phyloP scores from a whole-genome alignment of 2,329 filamentous ascomycete genomes.

The Pyrenophora graminea region DNA sequence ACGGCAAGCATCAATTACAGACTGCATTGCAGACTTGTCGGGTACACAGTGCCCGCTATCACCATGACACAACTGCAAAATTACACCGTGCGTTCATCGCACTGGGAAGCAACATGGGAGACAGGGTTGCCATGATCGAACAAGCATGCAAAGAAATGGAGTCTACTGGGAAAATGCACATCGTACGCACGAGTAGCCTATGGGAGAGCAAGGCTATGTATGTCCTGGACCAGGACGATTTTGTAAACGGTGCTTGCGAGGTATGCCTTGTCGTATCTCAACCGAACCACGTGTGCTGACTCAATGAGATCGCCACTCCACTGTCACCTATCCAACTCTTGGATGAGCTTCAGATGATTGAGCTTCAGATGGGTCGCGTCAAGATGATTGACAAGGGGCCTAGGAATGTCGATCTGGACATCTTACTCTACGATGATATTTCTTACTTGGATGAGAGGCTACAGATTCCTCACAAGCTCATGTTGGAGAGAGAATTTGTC shows the following conservation, averaged over 20 bases:
- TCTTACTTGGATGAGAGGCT: slow-evolving; percentile 71
- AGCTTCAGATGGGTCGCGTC: slow-evolving; percentile 74
- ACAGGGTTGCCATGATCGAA: slow-evolving; percentile 84
- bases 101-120: slow-evolving; percentile 88
- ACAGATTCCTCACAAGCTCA: slow-evolving; percentile 81
- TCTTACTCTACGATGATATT: slow-evolving; percentile 76
- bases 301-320: slow-evolving; percentile 73
- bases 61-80: background rate
- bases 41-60: background rate
- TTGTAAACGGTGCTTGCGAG: slow-evolving; percentile 92
- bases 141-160: slow-evolving; percentile 80
- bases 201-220: slow-evolving; percentile 99
- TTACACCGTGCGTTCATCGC: slow-evolving; percentile 72
- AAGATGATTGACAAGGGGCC: slow-evolving; percentile 93
- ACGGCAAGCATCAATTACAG: background rate
- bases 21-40: background rate
- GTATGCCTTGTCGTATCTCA: slow-evolving; percentile 55
- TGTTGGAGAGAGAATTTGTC: slow-evolving; percentile 92
- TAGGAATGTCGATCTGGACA: slow-evolving; percentile 91
- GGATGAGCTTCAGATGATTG: slow-evolving; percentile 81
- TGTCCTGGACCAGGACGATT: slow-evolving; percentile 82
- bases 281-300: slow-evolving; percentile 4
- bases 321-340: slow-evolving; percentile 76
- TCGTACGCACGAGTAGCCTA: slow-evolving; percentile 80
- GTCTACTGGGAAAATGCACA: slow-evolving; percentile 65